These are phyloP conservation scores for Auricularia sp. DNA, from an alignment of 768 basidiomycete species.

Conservation along the genomic window DNA sequence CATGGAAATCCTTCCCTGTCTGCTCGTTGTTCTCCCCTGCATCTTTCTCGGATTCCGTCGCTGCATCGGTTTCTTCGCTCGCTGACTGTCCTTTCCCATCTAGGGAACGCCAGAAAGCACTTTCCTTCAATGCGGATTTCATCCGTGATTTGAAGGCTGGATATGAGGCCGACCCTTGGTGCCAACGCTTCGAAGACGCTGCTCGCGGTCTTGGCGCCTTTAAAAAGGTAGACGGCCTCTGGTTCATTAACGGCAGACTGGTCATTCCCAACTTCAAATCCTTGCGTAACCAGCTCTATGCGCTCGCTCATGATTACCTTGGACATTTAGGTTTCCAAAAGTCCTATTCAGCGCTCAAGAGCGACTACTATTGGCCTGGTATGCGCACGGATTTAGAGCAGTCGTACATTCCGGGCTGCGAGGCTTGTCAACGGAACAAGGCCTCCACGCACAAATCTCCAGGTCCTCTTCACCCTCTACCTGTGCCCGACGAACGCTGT, in stretches of 20 bases:
- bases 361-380: slow-evolving; percentile 13
- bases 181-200: slow-evolving; percentile 2
- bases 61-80: no score
- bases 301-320: slow-evolving; percentile 14
- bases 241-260: slow-evolving; percentile 13
- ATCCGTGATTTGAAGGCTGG: slow-evolving; percentile 1
- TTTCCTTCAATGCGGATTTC: background rate
- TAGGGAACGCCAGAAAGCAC: no score
- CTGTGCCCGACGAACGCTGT: slow-evolving; percentile 7
- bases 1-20: no score
- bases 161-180: slow-evolving; percentile 9
- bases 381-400: slow-evolving; percentile 23
- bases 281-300: slow-evolving; percentile 7
- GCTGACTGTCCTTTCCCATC: no score
- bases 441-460: slow-evolving; percentile 12
- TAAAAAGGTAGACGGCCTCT: slow-evolving; percentile 12
- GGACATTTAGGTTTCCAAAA: slow-evolving; percentile 16
- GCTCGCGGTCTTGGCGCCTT: background rate
- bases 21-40: no score
- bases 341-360: slow-evolving; percentile 11
- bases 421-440: slow-evolving; percentile 28
- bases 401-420: slow-evolving; percentile 23
- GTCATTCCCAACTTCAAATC: slow-evolving; percentile 11
- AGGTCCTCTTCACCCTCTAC: slow-evolving; percentile 16
- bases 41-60: no score